These are phyloP conservation scores for Schizochytrium sp. DNA, from an alignment of 108 stramenopile genomes.

Conservation along the genomic window DNA sequence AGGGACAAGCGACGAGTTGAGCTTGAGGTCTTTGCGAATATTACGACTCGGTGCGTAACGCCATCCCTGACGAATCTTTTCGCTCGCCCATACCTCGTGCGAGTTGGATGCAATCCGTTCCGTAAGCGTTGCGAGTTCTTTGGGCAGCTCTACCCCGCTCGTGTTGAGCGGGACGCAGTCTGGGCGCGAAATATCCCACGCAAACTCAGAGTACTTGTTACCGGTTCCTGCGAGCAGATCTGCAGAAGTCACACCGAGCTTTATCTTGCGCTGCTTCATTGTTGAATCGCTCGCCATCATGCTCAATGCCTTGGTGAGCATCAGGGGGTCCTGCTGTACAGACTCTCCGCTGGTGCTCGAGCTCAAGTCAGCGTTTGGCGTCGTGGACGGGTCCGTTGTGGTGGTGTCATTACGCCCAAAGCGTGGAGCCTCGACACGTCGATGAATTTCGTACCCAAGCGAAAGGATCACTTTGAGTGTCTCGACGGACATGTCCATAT, in stretches of 20 bases:
- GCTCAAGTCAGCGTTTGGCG: no score
- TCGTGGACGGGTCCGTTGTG: no score
- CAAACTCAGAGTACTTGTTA: not conserved
- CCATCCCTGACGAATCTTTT: constrained; percentile 13
- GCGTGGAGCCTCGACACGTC: not conserved
- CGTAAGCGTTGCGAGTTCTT: not conserved
- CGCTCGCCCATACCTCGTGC: constrained; percentile 18
- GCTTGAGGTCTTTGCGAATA: not conserved
- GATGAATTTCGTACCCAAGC: not conserved
- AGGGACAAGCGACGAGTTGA: not conserved
- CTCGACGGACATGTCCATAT: constrained; percentile 12
- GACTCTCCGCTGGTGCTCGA: no score
- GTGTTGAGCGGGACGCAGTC: not conserved
- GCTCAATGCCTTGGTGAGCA: not conserved
- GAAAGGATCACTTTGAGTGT: not conserved
- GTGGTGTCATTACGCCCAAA: not conserved
- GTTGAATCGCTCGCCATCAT: not conserved
- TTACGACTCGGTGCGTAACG: not conserved
- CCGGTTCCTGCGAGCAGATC: not conserved
- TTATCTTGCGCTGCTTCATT: not conserved
- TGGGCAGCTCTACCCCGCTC: not conserved
- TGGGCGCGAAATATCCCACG: not conserved
- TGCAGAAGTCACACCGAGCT: not conserved
- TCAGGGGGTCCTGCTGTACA: not conserved
- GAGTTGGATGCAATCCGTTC: constrained; percentile 13